Evolutionary conservation across 257 asterid genomes (phyloP).

Genomic region (Forsythia suspensa): DNA sequence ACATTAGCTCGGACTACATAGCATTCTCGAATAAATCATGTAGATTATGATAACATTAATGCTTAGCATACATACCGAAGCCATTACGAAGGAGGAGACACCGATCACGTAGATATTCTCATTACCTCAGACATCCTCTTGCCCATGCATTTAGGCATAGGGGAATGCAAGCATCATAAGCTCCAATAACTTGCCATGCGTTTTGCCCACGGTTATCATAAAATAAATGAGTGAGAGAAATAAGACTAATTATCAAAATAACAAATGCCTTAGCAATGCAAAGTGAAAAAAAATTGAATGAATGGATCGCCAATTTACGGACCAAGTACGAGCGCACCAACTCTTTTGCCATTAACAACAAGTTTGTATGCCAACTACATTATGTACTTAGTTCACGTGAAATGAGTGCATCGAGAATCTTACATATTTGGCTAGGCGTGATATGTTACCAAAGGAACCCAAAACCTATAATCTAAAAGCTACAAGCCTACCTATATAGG

Average conservation of each 20-base stretch:
- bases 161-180: conserved; percentile 93
- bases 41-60: background rate
- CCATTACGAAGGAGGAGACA: conserved; percentile 85
- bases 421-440: background rate
- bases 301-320: background rate
- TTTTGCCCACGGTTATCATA: conserved; percentile 64
- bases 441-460: background rate
- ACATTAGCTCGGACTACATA: background rate
- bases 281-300: background rate
- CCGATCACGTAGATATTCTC: conserved; percentile 79
- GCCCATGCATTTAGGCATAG: conserved; percentile 94
- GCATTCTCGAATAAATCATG: conserved; percentile 12
- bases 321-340: conserved; percentile 4
- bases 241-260: conserved; percentile 5
- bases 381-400: background rate
- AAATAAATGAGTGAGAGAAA: conserved; percentile 6
- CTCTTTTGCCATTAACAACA: background rate
- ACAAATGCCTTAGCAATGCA: background rate
- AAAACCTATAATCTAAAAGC: too few relatives aligned
- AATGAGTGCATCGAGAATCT: background rate
- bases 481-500: too few relatives aligned
- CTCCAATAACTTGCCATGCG: conserved; percentile 86
- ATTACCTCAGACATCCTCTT: conserved; percentile 92
- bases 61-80: conserved; percentile 56
- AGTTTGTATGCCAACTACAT: background rate